Conservation (phyloP, 1,284 basidiomycete genomes). For the Butyriboletus regius region DNA sequence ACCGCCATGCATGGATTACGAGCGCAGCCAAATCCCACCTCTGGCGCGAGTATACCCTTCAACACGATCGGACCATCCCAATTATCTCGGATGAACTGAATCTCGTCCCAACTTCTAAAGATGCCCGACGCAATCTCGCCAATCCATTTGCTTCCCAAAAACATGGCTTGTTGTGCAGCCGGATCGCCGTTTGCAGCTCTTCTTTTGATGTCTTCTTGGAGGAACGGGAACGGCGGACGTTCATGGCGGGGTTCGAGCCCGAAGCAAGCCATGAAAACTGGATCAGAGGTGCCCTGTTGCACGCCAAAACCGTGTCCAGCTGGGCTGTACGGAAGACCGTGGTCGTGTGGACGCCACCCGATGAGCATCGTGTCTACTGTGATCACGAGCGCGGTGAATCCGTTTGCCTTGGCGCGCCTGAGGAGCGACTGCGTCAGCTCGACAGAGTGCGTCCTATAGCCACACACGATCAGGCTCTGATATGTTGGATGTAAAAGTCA, state of each 20-base stretch:
- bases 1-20: not conserved
- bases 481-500: not conserved
- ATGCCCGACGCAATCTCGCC: constrained; percentile 52
- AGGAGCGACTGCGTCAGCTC: constrained; percentile 62
- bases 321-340: constrained; percentile 54
- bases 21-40: constrained; percentile 26
- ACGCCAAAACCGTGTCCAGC: constrained; percentile 55
- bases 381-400: constrained; percentile 62
- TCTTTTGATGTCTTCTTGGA: constrained; percentile 39
- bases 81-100: constrained; percentile 54
- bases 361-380: constrained; percentile 62
- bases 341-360: constrained; percentile 65
- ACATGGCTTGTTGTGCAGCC: constrained; percentile 36
- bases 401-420: constrained; percentile 54
- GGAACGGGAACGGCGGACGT: constrained; percentile 51
- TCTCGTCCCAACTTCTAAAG: constrained; percentile 58
- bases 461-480: not conserved
- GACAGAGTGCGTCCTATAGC: constrained; percentile 48
- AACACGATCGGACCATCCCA: constrained; percentile 66
- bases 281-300: constrained; percentile 59
- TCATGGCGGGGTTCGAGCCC: constrained; percentile 41
- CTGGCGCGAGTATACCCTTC: constrained; percentile 59
- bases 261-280: constrained; percentile 58
- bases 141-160: constrained; percentile 50
- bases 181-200: constrained; percentile 42